Evolutionary conservation across 1,284 basidiomycete genomes (phyloP).

Genomic region (Sporisorium scitamineum): DNA sequence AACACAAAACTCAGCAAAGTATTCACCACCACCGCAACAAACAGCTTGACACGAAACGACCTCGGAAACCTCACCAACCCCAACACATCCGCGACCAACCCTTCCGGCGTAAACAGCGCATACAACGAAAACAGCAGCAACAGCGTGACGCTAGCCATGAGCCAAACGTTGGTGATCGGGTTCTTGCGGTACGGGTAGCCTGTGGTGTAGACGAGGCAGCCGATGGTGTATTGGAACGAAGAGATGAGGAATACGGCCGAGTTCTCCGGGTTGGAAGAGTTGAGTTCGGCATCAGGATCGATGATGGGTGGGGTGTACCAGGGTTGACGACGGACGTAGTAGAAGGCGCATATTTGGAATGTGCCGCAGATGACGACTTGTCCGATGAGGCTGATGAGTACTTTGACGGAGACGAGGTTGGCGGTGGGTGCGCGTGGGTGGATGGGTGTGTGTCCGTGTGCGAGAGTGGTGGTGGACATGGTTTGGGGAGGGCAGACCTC

Average conservation of each 20-base stretch:
- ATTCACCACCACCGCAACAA: constrained; percentile 81
- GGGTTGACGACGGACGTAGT: constrained; percentile 85
- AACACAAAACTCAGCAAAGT: constrained; percentile 80
- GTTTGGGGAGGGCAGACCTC: constrained; percentile 10
- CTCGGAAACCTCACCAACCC: constrained; percentile 83
- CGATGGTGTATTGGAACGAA: constrained; percentile 97
- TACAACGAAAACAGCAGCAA: constrained; percentile 57
- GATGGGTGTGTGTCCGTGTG: constrained; percentile 71
- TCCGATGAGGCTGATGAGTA: constrained; percentile 90
- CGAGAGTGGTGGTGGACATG: constrained; percentile 11
- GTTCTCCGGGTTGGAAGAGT: constrained; percentile 94
- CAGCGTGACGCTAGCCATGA: constrained; percentile 56
- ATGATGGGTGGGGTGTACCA: constrained; percentile 80
- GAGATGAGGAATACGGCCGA: constrained; percentile 91
- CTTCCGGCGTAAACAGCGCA: constrained; percentile 73
- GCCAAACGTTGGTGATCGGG: constrained; percentile 84
- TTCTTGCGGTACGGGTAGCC: constrained; percentile 95
- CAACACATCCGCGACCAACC: constrained; percentile 76
- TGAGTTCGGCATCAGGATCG: constrained; percentile 78
- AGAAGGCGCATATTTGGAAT: constrained; percentile 87
- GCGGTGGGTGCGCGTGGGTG: constrained; percentile 93
- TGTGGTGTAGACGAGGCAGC: constrained; percentile 96
- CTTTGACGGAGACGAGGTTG: constrained; percentile 94
- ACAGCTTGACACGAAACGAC: constrained; percentile 78
- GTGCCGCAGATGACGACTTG: constrained; percentile 89